A percentile compares a stretch with the other conserved stretches of the same genome.
Evolutionary conservation across 352 stramenopile genomes (phyloP).

Genomic region (Phytophthora fragariaefolia): DNA sequence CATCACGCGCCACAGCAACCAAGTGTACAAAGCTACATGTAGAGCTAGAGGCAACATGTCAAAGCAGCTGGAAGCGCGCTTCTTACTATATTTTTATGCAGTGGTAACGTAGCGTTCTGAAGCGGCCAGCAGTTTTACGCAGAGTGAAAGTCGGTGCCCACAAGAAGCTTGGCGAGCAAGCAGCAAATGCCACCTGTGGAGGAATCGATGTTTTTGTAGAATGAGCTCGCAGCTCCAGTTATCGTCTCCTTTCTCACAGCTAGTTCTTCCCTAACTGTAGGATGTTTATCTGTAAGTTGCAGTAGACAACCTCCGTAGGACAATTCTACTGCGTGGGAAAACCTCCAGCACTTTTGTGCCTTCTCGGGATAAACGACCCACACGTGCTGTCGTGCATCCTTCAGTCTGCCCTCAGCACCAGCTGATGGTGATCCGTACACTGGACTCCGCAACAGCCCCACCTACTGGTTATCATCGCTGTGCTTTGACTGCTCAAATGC

Average conservation of each 20-base stretch:
- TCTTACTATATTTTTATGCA: too few species aligned
- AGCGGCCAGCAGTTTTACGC: not conserved
- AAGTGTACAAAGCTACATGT: too few species aligned
- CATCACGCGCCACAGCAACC: too few species aligned
- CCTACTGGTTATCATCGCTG: not conserved
- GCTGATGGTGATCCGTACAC: not conserved
- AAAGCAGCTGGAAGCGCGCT: too few species aligned
- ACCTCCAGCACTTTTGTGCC: not conserved
- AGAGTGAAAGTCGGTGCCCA: not conserved
- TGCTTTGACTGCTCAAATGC: not conserved
- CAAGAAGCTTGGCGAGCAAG: not conserved
- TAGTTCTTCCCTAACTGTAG: not conserved
- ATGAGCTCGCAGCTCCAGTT: not conserved
- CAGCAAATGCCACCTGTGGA: not conserved
- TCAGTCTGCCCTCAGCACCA: not conserved
- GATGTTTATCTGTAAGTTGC: not conserved
- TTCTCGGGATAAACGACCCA: not conserved
- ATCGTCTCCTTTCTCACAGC: not conserved
- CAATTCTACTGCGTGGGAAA: not conserved
- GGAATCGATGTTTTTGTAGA: not conserved
- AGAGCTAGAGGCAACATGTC: too few species aligned
- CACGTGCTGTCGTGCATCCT: not conserved
- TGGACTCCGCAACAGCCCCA: not conserved
- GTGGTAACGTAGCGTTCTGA: too few species aligned
- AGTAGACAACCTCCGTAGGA: conserved; percentile 1